Evolutionary conservation across 306 rosid genomes (phyloP).

Genomic region (Prunus mongolica): DNA sequence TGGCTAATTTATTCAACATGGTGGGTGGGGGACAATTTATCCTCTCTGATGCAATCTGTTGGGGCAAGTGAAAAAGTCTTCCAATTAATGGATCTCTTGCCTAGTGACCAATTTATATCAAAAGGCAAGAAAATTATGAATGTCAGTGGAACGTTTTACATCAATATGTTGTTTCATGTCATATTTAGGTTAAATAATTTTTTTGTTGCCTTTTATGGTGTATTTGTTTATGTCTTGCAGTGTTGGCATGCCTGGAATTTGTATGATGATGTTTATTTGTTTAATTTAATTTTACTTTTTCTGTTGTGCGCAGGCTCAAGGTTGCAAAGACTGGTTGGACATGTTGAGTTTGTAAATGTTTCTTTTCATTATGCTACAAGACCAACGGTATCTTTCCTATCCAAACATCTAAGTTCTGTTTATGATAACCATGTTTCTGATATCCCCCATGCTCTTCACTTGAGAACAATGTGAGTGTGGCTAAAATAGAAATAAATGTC

Average conservation of each 20-base stretch:
- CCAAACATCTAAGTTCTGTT: constrained; percentile 7
- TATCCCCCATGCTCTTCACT: constrained; percentile 1
- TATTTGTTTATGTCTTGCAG: neutral
- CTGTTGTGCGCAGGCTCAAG: constrained; percentile 53
- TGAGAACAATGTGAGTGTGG: constrained; percentile 17
- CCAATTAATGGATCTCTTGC: constrained; percentile 83
- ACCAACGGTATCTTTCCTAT: constrained; percentile 54
- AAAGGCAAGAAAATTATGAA: constrained; percentile 54
- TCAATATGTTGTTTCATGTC: constrained; percentile 17
- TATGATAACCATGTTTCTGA: constrained; percentile 14
- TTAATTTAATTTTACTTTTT: constrained; percentile 20
- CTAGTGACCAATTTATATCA: constrained; percentile 71
- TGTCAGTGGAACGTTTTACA: constrained; percentile 15
- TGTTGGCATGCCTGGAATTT: neutral
- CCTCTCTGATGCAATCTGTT: constrained; percentile 92
- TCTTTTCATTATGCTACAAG: constrained; percentile 84
- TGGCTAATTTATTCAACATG: constrained; percentile 95
- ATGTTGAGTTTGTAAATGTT: constrained; percentile 61
- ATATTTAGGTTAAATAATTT: constrained; percentile 4
- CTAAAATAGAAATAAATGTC: constrained; percentile 12
- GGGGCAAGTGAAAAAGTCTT: constrained; percentile 99
- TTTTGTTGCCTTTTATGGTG: constrained; percentile 15
- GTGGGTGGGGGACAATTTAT: constrained; percentile 97
- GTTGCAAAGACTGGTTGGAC: constrained; percentile 60
- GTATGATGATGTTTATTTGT: neutral